Evolutionary conservation across 2,329 filamentous ascomycete species (phyloP), one percentile per base, ranked within the genome.

Genomic region (Rhytidhysteron rufulum): DNA sequence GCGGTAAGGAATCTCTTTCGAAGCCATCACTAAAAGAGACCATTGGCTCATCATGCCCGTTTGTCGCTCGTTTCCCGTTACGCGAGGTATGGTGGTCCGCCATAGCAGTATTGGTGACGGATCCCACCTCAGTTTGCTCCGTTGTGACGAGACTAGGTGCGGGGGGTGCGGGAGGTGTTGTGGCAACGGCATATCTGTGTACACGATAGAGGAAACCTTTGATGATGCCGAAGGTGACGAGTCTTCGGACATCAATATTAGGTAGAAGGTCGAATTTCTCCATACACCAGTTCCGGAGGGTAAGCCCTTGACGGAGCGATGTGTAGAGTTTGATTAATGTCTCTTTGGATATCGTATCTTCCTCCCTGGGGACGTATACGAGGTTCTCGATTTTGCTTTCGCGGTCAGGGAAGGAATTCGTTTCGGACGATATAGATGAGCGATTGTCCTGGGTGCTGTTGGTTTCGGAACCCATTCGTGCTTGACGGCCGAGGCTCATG

Each of bases 141-240:
- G 9, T 6, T 21, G 8, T 18, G 34, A 8, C 13, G 34, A 27
- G 9, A 13, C 17, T 2, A 11, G n/a, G 4, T 13, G 9, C 5
- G 24, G 21, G 5, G 16, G 20, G 3, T 11, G 9, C 54, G n/a
- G n/a, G n/a, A n/a, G n/a, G 34, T 22, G 9, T 34, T 42, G 49
- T 56, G 10, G 77, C 79, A 40, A 94, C 79, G 20, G 88, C 86
- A 60, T 94, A 94, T 63, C 93, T 94, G 69, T 97, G 88, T 30
- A 96, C 84, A 24, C 93, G 81, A 65, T 96, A 96, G 18, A 98
- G 69, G 51, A 94, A 86, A 13, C 91, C 90, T 68, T 97, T 97
- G 63, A 97, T 95, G 43, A 96, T 79, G 42, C 91, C 93, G 57
- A 97, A 98, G 43, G 95, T 94, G 48, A 97, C 88, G 48, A 98